These are phyloP conservation scores for Agarophyton chilense DNA, from an alignment of 23 red algal genomes.

Conservation along the genomic window DNA sequence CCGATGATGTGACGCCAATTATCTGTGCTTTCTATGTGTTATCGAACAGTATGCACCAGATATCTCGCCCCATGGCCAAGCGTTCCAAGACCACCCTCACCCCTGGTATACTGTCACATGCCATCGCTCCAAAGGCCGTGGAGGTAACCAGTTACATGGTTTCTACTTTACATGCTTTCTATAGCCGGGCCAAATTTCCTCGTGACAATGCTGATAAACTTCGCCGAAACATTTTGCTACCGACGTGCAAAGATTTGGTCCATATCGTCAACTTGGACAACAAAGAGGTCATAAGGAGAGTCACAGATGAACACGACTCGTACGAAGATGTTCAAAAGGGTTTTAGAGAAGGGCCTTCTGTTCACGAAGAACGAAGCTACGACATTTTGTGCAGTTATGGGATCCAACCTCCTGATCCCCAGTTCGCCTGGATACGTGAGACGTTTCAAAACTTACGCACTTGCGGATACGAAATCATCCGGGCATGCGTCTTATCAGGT, in stretches of 20 bases:
- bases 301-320: neutral
- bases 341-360: conserved; percentile 22
- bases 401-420: conserved; percentile 29
- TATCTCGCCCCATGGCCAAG: conserved; percentile 20
- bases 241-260: conserved; percentile 43
- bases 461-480: conserved; percentile 49
- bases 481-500: conserved; percentile 46
- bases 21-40: conserved; percentile 35
- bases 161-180: conserved; percentile 39
- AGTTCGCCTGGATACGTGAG: conserved; percentile 25
- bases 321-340: neutral
- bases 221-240: conserved; percentile 18
- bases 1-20: neutral
- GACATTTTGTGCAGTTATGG: conserved; percentile 36
- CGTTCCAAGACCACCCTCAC: neutral
- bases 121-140: conserved; percentile 43
- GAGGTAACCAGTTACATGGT: conserved; percentile 2
- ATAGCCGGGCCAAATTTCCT: conserved; percentile 29
- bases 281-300: neutral
- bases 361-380: conserved; percentile 30
- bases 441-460: conserved; percentile 23
- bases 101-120: conserved; percentile 31
- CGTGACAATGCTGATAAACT: neutral
- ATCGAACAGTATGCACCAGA: conserved; percentile 26
- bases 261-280: conserved; percentile 44